Base-by-base conservation (phyloP, 805 yeast genomes). In the Pichia phayaonensis region DNA sequence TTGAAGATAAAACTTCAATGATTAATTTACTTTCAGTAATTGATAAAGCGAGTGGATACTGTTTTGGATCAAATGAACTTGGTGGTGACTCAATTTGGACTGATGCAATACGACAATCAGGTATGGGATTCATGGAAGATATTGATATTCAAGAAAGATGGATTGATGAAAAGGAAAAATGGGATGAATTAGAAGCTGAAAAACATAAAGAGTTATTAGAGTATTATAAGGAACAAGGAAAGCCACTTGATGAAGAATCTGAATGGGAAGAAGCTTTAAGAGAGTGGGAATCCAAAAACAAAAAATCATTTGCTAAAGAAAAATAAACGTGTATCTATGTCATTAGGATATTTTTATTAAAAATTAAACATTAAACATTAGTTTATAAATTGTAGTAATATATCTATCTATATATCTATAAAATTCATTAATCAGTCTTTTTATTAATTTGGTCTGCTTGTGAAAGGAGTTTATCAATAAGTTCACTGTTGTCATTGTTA, bases 81-180 rank as follows among this genome's bases (percentile, higher is more conserved):
- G 96, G 97, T 2, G 99, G 98, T n/a, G 99, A 94, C 62, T 80
- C 92, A 0, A 81, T 94, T 2, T 94, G 99, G 99, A 86, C 90
- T n/a, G 96, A 92, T 59, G 96, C 97, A 0, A 78, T 92, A 0
- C 75, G 98, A 56, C 88, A 86, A 48, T 65, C 69, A 4, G 83
- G 90, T 40, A 48, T 62, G 57, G 81, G 86, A 12, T 66, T 73
- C 44, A 65, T 74, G 42, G 80, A 71, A 44, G 78, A 76, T 16
- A 70, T 80, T 8, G 97, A 90, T 63, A 79, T 89, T 5, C 99
- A 94, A 58, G 99, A 94, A 57, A 74, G 99, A 53, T 94, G 99
- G 99, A 78, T 94, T 12, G 97, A 88, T 51, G 75, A 83, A 56
- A 94, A 90, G 63, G 84, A 78, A 26, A 72, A 71, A 46, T 90